Evolutionary conservation across 73 alveolate genomes (phyloP).

Genomic region (Effrenium voratum): DNA sequence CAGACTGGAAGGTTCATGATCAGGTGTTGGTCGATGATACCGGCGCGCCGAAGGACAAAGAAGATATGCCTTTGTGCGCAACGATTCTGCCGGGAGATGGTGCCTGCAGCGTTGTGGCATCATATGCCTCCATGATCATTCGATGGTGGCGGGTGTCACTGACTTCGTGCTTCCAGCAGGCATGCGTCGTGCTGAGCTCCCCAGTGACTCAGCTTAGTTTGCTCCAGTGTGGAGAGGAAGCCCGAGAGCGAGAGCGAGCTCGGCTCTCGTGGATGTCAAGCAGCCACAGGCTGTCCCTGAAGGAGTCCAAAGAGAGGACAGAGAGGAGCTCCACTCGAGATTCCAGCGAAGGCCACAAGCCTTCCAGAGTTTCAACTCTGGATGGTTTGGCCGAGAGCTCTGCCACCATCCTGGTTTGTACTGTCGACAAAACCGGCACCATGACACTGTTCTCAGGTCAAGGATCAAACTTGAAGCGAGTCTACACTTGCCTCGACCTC

Average conservation of each 20-base stretch:
- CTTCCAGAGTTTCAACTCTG: neutral
- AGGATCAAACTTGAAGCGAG: conserved; percentile 12
- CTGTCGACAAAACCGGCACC: conserved; percentile 12
- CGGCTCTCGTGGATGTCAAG: neutral
- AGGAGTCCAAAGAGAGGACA: neutral
- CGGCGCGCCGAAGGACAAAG: neutral
- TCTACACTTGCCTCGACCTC: conserved; percentile 29
- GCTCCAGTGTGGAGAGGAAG: neutral
- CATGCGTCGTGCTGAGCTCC: conserved; percentile 47
- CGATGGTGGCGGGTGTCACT: conserved; percentile 83
- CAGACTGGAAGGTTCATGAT: conserved; percentile 69
- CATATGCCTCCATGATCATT: conserved; percentile 68
- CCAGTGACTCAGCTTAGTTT: conserved; percentile 45
- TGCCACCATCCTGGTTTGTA: neutral
- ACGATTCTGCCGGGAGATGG: conserved; percentile 30
- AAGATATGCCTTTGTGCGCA: conserved; percentile 52
- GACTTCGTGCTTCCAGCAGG: conserved; percentile 43
- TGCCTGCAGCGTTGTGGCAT: conserved; percentile 57
- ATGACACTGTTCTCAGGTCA: conserved; percentile 11
- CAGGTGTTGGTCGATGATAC: conserved; percentile 53
- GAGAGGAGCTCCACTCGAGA: conserved; percentile 6
- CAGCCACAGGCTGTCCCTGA: too few relatives aligned
- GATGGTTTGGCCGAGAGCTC: conserved; percentile 31
- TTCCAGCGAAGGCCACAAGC: neutral
- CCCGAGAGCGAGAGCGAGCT: neutral